A percentile compares a stretch with the other conserved stretches of the same genome.
Conservation (phyloP, 1,284 basidiomycete genomes). For the Trichosporon ovoides region DNA sequence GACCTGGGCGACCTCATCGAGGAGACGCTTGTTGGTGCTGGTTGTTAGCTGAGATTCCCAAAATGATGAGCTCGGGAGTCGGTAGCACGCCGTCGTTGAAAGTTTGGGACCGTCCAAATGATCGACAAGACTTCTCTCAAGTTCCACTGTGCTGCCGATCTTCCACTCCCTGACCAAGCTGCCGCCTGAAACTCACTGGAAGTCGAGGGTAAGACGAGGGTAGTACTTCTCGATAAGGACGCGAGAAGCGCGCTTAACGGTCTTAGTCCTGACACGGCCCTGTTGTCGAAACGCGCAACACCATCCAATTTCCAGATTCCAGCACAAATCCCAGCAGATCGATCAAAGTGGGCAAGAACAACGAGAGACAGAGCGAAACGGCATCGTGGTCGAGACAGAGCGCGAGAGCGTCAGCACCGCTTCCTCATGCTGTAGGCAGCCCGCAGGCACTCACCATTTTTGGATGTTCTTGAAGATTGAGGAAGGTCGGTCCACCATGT, state of each 20-base stretch:
- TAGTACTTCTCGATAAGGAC: constrained; percentile 99
- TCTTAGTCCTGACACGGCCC: constrained; percentile 99
- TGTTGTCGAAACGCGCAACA: constrained; percentile 44
- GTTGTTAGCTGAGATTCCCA: constrained; percentile 21
- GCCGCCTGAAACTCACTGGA: constrained; percentile 61
- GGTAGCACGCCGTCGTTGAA: too few relatives aligned
- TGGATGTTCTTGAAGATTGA: constrained; percentile 18
- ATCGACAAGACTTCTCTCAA: too few relatives aligned
- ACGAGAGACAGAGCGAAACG: neutral
- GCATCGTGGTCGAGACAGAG: neutral
- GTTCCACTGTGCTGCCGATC: neutral
- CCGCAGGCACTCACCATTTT: constrained; percentile 17
- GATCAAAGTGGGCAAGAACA: constrained; percentile 13
- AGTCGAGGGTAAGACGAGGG: constrained; percentile 91
- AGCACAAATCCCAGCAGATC: constrained; percentile 5
- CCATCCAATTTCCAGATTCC: neutral
- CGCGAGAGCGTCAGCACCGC: constrained; percentile 8
- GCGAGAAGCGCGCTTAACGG: constrained; percentile 97
- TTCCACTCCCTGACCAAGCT: too few relatives aligned
- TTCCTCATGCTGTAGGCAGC: neutral
- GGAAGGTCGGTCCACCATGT: constrained; percentile 3
- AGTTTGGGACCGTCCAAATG: too few relatives aligned
- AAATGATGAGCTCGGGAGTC: too few relatives aligned
- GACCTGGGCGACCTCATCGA: constrained; percentile 97
- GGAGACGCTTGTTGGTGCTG: constrained; percentile 96